phyloP scores from a whole-genome alignment of 2,329 filamentous ascomycete genomes.

The Capronia americana region DNA sequence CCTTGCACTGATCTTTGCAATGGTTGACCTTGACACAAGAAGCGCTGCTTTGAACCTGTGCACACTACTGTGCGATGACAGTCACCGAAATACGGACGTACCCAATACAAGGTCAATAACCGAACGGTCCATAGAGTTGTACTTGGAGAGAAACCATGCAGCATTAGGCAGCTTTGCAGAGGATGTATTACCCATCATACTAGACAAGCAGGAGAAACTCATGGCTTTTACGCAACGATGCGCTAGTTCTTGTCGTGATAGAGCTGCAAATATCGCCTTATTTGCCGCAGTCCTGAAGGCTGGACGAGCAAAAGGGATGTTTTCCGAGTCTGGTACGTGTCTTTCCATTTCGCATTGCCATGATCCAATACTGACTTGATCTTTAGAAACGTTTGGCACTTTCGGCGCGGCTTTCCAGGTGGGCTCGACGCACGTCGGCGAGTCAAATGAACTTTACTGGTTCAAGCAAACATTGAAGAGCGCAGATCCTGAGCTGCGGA shows the following conservation, averaged over 20 bases:
- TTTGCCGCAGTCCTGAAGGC: conserved; percentile 36
- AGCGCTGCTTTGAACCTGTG: conserved; percentile 38
- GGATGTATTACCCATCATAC: conserved; percentile 36
- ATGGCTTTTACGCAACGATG: conserved; percentile 28
- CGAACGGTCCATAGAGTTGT: conserved; percentile 31
- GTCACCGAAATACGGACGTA: background rate
- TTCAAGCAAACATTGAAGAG: conserved; percentile 50
- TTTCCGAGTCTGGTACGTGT: conserved; percentile 29
- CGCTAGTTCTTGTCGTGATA: conserved; percentile 9
- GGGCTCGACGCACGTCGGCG: background rate
- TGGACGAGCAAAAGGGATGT: conserved; percentile 28
- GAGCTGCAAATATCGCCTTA: conserved; percentile 23
- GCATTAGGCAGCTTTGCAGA: conserved; percentile 34
- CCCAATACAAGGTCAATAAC: conserved; percentile 11
- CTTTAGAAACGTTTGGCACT: conserved; percentile 21
- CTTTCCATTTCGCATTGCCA: background rate
- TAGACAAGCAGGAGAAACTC: conserved; percentile 31
- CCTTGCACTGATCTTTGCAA: conserved; percentile 36
- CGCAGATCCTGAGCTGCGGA: conserved; percentile 69
- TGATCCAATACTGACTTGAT: background rate
- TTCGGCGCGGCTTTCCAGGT: conserved; percentile 17
- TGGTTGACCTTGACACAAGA: conserved; percentile 36
- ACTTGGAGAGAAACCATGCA: conserved; percentile 31
- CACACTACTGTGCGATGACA: conserved; percentile 31
- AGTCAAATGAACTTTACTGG: conserved; percentile 16